Conservation (phyloP, 2,329 filamentous ascomycete genomes). For the Aspergillus pseudoterreus region DNA sequence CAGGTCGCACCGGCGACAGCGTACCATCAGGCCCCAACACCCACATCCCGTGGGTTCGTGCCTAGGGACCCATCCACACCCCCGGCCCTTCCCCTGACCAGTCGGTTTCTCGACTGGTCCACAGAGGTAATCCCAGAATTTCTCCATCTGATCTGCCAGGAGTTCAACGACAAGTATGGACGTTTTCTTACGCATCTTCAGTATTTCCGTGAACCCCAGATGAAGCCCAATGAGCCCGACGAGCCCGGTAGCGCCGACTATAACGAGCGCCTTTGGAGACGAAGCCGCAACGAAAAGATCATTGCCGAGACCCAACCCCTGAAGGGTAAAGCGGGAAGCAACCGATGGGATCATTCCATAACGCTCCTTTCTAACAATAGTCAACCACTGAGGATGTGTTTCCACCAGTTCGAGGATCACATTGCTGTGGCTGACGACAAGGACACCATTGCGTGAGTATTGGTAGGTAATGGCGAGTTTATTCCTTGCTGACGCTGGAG, state of each 20-base stretch:
- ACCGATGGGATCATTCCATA: constrained; percentile 80
- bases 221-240: constrained; percentile 93
- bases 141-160: constrained; percentile 11
- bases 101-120: constrained; percentile 89
- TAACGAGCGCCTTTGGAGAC: constrained; percentile 88
- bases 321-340: constrained; percentile 80
- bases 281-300: constrained; percentile 88
- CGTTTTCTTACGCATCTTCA: constrained; percentile 34
- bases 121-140: constrained; percentile 57
- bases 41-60: constrained; percentile 72
- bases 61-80: constrained; percentile 56
- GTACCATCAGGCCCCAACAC: constrained; percentile 73
- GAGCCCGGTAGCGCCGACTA: constrained; percentile 96
- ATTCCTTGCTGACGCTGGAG: constrained; percentile 4
- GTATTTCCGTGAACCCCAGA: constrained; percentile 97
- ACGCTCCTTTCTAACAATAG: constrained; percentile 84
- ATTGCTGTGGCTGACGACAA: constrained; percentile 89
- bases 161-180: constrained; percentile 10
- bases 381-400: constrained; percentile 88
- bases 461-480: neutral
- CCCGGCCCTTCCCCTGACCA: constrained; percentile 70
- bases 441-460: constrained; percentile 68
- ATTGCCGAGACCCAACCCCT: constrained; percentile 89
- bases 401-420: constrained; percentile 97
- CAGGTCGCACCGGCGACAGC: constrained; percentile 61